These are phyloP conservation scores for Scenedesmus sp. DNA, from an alignment of 163 green algal species.

Conservation along the genomic window DNA sequence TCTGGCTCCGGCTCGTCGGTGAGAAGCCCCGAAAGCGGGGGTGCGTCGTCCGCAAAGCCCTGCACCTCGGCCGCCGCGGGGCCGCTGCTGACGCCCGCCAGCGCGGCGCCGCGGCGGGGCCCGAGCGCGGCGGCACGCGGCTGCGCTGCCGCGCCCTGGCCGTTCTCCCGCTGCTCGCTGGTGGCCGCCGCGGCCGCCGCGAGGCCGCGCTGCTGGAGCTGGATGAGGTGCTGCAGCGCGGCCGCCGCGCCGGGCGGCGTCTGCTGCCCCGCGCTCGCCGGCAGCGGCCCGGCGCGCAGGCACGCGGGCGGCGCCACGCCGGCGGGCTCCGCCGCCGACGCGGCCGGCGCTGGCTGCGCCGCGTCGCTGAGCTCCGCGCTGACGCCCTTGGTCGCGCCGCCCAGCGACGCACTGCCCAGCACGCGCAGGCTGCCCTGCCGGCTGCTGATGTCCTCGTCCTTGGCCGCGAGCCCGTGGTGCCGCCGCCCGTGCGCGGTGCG, in stretches of 20 bases:
- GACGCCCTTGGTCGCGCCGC: constrained; percentile 17
- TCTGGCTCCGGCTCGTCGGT: constrained; percentile 4
- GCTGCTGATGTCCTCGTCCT: constrained; percentile 39
- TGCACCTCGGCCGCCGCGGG: constrained; percentile 37
- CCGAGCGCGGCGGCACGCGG: neutral
- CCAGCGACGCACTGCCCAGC: constrained; percentile 15
- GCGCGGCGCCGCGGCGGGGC: neutral
- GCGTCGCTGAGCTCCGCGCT: constrained; percentile 39
- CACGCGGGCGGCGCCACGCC: neutral
- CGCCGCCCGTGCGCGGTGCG: neutral
- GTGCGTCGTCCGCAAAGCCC: constrained; percentile 7
- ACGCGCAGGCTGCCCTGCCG: constrained; percentile 33
- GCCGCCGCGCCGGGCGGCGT: too few relatives aligned
- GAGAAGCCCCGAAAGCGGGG: neutral
- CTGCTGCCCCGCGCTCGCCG: neutral
- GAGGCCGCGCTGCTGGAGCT: neutral
- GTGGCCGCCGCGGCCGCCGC: neutral
- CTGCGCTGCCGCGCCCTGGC: neutral
- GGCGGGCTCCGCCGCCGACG: neutral
- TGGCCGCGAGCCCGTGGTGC: constrained; percentile 10
- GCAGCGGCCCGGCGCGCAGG: neutral
- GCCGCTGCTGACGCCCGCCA: constrained; percentile 20
- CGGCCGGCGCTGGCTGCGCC: constrained; percentile 30
- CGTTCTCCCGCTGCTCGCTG: neutral
- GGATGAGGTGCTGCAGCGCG: neutral